phyloP scores from a whole-genome alignment of 2,329 filamentous ascomycete species.

The Stachybotrys echinatus region DNA sequence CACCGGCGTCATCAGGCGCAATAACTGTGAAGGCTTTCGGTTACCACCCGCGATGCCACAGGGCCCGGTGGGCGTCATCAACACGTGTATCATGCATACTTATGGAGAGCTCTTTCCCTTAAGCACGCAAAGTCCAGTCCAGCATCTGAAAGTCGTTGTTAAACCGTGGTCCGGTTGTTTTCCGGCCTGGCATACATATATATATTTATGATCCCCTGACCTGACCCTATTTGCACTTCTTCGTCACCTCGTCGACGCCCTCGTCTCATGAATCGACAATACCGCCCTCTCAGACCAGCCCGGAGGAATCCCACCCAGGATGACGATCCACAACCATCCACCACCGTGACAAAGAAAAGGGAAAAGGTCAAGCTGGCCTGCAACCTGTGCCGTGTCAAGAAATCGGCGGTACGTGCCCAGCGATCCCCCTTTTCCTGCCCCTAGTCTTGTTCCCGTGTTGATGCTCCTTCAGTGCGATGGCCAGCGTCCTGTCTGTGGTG shows the following conservation, averaged over 20 bases:
- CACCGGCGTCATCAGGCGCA: not conserved
- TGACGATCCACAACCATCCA: not conserved
- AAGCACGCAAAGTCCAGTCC: too few relatives aligned
- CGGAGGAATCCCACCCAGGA: not conserved
- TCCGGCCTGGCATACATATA: too few relatives aligned
- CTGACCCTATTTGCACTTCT: too few relatives aligned
- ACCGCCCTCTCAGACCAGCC: not conserved
- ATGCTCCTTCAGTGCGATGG: constrained; percentile 6
- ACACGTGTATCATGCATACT: not conserved
- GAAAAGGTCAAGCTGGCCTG: constrained; percentile 8
- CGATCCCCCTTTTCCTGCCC: not conserved
- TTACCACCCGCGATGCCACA: not conserved
- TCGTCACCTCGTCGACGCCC: not conserved
- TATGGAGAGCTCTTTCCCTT: not conserved
- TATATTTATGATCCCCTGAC: too few relatives aligned
- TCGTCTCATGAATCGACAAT: not conserved
- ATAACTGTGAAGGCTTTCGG: not conserved
- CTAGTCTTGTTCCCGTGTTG: not conserved
- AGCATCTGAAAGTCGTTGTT: too few relatives aligned
- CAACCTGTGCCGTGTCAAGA: constrained; percentile 7
- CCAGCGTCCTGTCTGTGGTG: constrained; percentile 6
- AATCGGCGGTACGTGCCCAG: constrained; percentile 8
- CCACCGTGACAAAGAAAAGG: constrained; percentile 2
- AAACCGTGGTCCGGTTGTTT: too few relatives aligned
- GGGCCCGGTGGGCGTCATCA: not conserved